Conservation (phyloP, 768 basidiomycete species). For the Russula griseocarnosa region DNA sequence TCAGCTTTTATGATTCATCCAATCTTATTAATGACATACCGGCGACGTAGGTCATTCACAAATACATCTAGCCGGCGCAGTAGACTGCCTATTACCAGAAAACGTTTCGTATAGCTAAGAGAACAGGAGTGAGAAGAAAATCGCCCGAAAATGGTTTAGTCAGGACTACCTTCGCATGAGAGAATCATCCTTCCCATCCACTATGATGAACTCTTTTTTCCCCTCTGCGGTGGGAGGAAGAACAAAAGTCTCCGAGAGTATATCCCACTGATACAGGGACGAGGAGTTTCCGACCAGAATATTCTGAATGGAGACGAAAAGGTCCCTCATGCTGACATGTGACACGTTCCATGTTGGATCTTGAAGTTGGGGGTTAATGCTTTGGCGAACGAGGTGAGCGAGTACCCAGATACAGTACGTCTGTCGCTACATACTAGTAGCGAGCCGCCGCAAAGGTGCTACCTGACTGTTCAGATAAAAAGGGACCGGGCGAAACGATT, state of each 20-base stretch:
- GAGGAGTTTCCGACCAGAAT: conserved; percentile 68
- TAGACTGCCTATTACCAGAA: conserved; percentile 63
- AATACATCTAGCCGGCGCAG: conserved; percentile 63
- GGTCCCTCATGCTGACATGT: conserved; percentile 45
- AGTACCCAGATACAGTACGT: neutral
- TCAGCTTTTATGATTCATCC: neutral
- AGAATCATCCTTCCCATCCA: conserved; percentile 56
- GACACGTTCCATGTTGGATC: conserved; percentile 40
- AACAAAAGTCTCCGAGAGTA: conserved; percentile 51
- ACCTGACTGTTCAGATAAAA: conserved; percentile 65
- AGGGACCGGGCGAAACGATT: conserved; percentile 43
- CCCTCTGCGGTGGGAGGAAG: conserved; percentile 40
- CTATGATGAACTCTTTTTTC: conserved; percentile 39
- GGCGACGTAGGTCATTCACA: conserved; percentile 43
- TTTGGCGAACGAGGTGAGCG: conserved; percentile 31
- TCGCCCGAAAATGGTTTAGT: neutral
- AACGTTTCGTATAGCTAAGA: conserved; percentile 54
- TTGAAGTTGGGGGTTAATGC: conserved; percentile 46
- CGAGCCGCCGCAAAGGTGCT: conserved; percentile 52
- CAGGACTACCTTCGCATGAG: conserved; percentile 51
- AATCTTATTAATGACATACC: conserved; percentile 38
- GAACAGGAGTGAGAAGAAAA: neutral
- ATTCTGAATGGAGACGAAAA: conserved; percentile 52
- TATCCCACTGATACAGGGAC: conserved; percentile 60
- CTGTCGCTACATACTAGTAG: conserved; percentile 47